These are phyloP conservation scores for Fusarium armeniacum DNA, from an alignment of 2,329 filamentous ascomycete species.

Conservation along the genomic window DNA sequence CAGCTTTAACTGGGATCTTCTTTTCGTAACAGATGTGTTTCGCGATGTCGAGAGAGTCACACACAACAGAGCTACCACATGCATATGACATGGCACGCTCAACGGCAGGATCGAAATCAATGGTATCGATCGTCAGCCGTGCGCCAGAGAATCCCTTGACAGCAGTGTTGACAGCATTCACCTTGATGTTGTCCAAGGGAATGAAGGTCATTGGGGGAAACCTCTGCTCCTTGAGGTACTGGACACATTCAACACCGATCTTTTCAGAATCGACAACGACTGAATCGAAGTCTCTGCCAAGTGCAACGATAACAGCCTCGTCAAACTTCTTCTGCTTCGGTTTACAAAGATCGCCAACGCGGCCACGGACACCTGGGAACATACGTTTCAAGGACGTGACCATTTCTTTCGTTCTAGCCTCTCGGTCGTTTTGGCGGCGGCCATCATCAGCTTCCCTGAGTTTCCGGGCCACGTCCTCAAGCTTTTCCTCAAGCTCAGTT, in stretches of 20 bases:
- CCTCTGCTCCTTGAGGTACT: slow-evolving; percentile 92
- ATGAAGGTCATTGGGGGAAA: slow-evolving; percentile 93
- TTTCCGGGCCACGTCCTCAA: slow-evolving; percentile 83
- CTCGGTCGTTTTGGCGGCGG: slow-evolving; percentile 86
- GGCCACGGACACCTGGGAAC: slow-evolving; percentile 90
- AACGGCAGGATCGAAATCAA: slow-evolving; percentile 89
- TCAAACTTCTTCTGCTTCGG: slow-evolving; percentile 98
- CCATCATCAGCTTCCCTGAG: slow-evolving; percentile 89
- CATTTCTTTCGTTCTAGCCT: slow-evolving; percentile 83
- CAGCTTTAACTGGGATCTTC: slow-evolving; percentile 90
- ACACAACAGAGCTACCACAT: slow-evolving; percentile 94
- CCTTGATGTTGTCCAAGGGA: slow-evolving; percentile 96
- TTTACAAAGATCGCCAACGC: slow-evolving; percentile 91
- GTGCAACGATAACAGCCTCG: slow-evolving; percentile 90
- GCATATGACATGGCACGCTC: slow-evolving; percentile 95
- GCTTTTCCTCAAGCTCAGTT: slow-evolving; percentile 92
- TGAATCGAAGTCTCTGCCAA: slow-evolving; percentile 93
- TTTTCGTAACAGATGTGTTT: slow-evolving; percentile 91
- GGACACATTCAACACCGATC: slow-evolving; percentile 92
- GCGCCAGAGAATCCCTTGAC: slow-evolving; percentile 90
- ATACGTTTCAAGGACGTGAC: slow-evolving; percentile 89
- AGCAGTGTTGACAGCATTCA: slow-evolving; percentile 89
- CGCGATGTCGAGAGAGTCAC: slow-evolving; percentile 86
- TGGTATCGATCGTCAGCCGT: slow-evolving; percentile 92
- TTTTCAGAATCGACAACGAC: slow-evolving; percentile 96